Base-by-base conservation (phyloP, 257 asterid species). In the Solanum bulbocastanum region DNA sequence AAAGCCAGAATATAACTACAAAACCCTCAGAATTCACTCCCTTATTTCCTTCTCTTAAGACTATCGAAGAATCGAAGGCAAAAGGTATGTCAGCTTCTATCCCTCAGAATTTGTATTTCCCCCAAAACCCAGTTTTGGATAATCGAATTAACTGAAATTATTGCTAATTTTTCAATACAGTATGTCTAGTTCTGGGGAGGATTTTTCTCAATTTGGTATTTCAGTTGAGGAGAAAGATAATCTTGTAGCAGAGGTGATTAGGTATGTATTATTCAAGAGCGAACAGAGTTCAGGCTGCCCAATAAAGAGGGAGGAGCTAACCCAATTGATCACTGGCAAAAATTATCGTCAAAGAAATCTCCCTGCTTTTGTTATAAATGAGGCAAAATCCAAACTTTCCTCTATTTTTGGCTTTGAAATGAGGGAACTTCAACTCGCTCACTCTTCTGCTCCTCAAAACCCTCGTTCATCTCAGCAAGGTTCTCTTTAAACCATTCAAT, bases 281-380 rank as follows among this genome's bases (percentile, higher is more conserved):
- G 96, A 93, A 91, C 97, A 95, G 87, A 96, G 49, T 87, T 92
- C 95, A 30, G 98, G 99, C 3, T 97, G 99, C 81, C 99, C 99
- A 5, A 92, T 97, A 8, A 92, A 92, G 87, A 92, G 99, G 91
- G 99, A 96, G 49, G 99, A 97, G 15, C 87, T 97, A 90, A 95
- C 98, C 40, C 96, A 90, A 86, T 81, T 97, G 94, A 88, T 97
- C 46, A 91, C 98, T 15, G 92, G 92, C 39, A 96, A 92, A 87
- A 94, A 92, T 35, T 97, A 96, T 58, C 92, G 83, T 90, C 96
- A 93, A 91, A 89, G 98, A 89, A 90, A 89, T 92, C 91, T 97
- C 83, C 98, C 98, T 72, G 90, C 96, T 85, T 95, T 83, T 83
- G 89, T 97, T 25, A 97, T 97, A 88, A 92, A 93, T 74, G 99